phyloP scores from a whole-genome alignment of 148 eudicot genomes.

The Vaccinium macrocarpon region DNA sequence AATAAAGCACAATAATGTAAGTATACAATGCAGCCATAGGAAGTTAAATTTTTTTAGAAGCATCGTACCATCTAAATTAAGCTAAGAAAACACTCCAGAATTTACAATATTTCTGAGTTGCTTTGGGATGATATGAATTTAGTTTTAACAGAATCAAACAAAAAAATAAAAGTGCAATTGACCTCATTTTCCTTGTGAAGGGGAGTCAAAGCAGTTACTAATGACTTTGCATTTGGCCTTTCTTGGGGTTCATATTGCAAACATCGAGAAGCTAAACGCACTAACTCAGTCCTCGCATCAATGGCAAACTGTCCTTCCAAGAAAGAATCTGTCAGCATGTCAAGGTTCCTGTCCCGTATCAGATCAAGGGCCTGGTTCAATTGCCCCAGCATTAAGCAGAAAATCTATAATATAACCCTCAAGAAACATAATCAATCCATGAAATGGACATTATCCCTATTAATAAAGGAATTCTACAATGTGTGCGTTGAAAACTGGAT shows the following conservation, averaged over 20 bases:
- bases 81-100: not conserved
- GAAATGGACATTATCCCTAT: not conserved
- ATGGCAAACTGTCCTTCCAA: slow-evolving; percentile 61
- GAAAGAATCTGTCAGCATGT: slow-evolving; percentile 66
- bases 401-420: not conserved
- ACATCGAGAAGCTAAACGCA: slow-evolving; percentile 67
- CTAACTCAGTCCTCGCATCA: slow-evolving; percentile 62
- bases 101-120: not conserved
- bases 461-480: not conserved
- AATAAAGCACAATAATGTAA: not conserved
- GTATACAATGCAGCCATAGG: not conserved
- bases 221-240: slow-evolving; percentile 58
- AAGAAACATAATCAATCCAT: not conserved
- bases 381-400: slow-evolving; percentile 10
- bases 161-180: slow-evolving; percentile 5
- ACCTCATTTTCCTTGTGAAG: slow-evolving; percentile 74
- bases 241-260: slow-evolving; percentile 67
- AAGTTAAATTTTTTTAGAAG: not conserved
- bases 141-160: not conserved
- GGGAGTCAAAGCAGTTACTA: slow-evolving; percentile 53
- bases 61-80: not conserved
- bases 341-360: slow-evolving; percentile 66
- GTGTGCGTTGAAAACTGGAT: not conserved
- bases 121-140: not conserved
- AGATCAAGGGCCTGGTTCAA: slow-evolving; percentile 56